Percentiles rank a stretch among this genome's conserved stretches.
phyloP scores from a whole-genome alignment of 2,329 filamentous ascomycete genomes.

The Trichoderma asperellum region DNA sequence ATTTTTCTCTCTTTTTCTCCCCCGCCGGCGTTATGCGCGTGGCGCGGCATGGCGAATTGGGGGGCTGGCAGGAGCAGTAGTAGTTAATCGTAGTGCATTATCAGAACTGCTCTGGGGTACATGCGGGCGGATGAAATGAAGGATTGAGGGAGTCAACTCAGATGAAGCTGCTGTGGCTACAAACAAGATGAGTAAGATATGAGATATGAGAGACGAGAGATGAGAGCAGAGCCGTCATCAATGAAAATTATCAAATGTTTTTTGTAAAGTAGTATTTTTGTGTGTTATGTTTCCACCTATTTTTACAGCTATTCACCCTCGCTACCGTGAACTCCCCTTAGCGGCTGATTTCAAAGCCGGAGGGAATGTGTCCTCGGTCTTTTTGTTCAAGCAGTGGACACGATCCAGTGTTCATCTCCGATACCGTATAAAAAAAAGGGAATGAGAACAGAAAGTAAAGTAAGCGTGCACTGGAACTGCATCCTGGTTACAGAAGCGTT shows the following conservation, averaged over 20 bases:
- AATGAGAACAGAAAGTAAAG: background rate
- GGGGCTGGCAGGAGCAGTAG: background rate
- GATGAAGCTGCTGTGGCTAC: background rate
- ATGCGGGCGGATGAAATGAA: background rate
- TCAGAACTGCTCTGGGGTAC: background rate
- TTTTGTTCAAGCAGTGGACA: background rate
- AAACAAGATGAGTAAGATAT: background rate
- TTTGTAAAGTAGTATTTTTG: conserved; percentile 6
- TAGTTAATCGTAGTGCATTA: background rate
- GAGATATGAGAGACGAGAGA: background rate
- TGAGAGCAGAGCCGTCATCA: background rate
- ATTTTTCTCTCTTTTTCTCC: background rate
- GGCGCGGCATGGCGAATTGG: conserved; percentile 8
- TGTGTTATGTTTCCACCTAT: background rate
- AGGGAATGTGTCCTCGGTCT: background rate
- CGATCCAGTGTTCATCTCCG: conserved; percentile 15
- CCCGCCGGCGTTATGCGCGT: background rate
- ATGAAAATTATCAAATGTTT: conserved; percentile 15
- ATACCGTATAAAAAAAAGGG: background rate
- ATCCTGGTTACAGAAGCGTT: background rate
- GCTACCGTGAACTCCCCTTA: background rate
- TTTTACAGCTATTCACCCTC: conserved; percentile 8
- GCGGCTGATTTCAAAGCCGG: background rate
- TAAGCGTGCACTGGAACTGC: background rate
- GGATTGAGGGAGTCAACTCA: background rate